Evolutionary conservation across 495 filamentous ascomycete genomes (phyloP).

Genomic region (Staphylotrichum longicolle): DNA sequence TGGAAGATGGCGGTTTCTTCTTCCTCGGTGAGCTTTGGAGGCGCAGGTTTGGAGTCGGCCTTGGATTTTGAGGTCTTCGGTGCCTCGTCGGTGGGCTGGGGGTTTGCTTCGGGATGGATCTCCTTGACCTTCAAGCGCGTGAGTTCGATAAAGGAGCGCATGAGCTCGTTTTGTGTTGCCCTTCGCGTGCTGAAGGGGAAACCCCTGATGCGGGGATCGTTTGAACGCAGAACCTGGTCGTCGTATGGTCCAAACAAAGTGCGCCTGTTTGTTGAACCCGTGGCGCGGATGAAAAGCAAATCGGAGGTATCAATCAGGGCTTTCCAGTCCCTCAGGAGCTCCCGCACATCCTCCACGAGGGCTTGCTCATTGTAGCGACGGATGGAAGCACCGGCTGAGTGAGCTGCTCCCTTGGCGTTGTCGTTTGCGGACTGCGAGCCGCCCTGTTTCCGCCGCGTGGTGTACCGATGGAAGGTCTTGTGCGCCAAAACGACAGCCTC

Average conservation of each 20-base stretch:
- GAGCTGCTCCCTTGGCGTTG: conserved; percentile 81
- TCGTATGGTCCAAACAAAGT: conserved; percentile 91
- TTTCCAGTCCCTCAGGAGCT: conserved; percentile 77
- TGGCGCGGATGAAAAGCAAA: conserved; percentile 83
- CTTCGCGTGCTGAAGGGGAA: conserved; percentile 96
- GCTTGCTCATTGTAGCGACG: conserved; percentile 93
- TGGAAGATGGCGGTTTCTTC: conserved; percentile 78
- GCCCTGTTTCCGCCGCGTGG: conserved; percentile 92
- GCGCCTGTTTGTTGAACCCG: conserved; percentile 76
- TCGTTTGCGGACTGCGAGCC: conserved; percentile 92
- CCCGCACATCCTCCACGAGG: conserved; percentile 76
- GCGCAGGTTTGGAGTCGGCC: conserved; percentile 42
- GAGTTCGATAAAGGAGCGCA: conserved; percentile 88
- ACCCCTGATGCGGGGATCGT: conserved; percentile 78
- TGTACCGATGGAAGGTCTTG: conserved; percentile 97
- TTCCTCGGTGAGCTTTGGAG: conserved; percentile 68
- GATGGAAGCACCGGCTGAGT: conserved; percentile 87
- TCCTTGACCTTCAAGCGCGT: conserved; percentile 82
- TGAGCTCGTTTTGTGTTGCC: conserved; percentile 89
- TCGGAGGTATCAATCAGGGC: conserved; percentile 77
- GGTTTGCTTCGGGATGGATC: conserved; percentile 57
- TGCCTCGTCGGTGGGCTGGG: conserved; percentile 47
- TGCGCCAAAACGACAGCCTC: conserved; percentile 86
- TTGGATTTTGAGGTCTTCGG: conserved; percentile 38
- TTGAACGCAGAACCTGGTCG: conserved; percentile 73